Evolutionary conservation across 2,329 filamentous ascomycete genomes (phyloP).

Genomic region (Beauveria scarabaeidicola): DNA sequence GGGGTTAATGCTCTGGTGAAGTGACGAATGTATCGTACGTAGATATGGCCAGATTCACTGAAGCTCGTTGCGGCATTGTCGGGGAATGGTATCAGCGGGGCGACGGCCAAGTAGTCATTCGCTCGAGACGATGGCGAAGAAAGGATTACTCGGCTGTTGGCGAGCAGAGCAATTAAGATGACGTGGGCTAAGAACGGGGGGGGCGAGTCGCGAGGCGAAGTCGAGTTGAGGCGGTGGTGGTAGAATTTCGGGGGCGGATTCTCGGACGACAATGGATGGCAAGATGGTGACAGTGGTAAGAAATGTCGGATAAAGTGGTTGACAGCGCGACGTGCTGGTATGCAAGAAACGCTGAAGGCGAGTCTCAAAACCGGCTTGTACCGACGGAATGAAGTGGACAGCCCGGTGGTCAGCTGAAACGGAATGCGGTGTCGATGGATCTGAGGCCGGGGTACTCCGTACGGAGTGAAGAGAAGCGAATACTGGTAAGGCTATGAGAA

Average conservation of each 20-base stretch:
- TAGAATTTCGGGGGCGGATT: neutral
- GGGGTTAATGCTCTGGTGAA: neutral
- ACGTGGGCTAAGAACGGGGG: neutral
- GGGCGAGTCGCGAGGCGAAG: neutral
- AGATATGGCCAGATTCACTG: neutral
- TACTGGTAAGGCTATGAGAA: neutral
- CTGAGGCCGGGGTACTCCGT: conserved; percentile 3
- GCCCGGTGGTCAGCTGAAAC: conserved; percentile 2
- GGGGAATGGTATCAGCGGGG: neutral
- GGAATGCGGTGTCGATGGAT: conserved; percentile 1
- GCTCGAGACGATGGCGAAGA: neutral
- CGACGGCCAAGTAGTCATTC: neutral
- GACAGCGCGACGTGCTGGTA: neutral
- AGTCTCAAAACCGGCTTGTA: conserved; percentile 7
- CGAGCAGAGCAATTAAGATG: neutral
- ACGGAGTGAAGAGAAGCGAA: neutral
- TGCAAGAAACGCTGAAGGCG: neutral
- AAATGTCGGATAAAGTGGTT: neutral
- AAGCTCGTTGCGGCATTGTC: conserved; percentile 9
- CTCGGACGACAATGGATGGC: neutral
- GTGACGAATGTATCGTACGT: neutral
- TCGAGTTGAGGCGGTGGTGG: neutral
- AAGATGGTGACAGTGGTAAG: neutral
- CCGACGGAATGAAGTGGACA: neutral
- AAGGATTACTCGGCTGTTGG: neutral